Evolutionary conservation across 2,329 filamentous ascomycete genomes (phyloP).

Genomic region (Dryadomyces sulphureus): DNA sequence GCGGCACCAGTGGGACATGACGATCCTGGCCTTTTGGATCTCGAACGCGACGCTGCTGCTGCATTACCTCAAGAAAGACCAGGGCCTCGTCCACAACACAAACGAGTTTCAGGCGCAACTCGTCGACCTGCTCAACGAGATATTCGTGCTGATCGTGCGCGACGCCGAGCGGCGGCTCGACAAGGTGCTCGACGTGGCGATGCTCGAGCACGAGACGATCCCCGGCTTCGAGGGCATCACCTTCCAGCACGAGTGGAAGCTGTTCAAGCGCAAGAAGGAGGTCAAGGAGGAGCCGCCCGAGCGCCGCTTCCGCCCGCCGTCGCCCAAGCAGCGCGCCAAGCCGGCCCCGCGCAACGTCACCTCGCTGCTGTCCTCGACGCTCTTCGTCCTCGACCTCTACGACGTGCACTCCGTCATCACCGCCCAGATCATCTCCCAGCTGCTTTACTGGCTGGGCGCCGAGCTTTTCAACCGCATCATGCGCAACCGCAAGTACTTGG

Average conservation of each 20-base stretch:
- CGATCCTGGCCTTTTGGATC: conserved; percentile 95
- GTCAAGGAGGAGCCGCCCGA: conserved; percentile 82
- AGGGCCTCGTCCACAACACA: conserved; percentile 65
- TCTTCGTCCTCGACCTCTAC: conserved; percentile 97
- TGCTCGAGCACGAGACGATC: conserved; percentile 97
- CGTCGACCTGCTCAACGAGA: conserved; percentile 91
- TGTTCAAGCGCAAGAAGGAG: conserved; percentile 84
- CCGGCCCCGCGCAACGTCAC: conserved; percentile 90
- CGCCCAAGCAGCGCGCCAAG: conserved; percentile 83
- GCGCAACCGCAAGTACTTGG: conserved; percentile 87
- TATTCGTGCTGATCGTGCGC: conserved; percentile 92
- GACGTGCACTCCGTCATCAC: conserved; percentile 96
- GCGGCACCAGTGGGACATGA: conserved; percentile 97
- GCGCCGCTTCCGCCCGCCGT: conserved; percentile 82
- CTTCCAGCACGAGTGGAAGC: conserved; percentile 97
- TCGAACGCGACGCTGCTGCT: conserved; percentile 91
- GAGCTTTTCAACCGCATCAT: conserved; percentile 98
- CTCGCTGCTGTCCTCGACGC: conserved; percentile 82
- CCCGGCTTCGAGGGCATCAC: conserved; percentile 92
- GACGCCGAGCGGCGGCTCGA: conserved; percentile 93
- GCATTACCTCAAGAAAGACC: conserved; percentile 93
- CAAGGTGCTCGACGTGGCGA: conserved; percentile 82
- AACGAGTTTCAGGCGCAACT: conserved; percentile 85
- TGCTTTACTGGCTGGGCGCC: conserved; percentile 90
- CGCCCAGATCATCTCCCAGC: conserved; percentile 77